Evolutionary conservation across 495 filamentous ascomycete genomes (phyloP).

Genomic region (Glonium stellatum): DNA sequence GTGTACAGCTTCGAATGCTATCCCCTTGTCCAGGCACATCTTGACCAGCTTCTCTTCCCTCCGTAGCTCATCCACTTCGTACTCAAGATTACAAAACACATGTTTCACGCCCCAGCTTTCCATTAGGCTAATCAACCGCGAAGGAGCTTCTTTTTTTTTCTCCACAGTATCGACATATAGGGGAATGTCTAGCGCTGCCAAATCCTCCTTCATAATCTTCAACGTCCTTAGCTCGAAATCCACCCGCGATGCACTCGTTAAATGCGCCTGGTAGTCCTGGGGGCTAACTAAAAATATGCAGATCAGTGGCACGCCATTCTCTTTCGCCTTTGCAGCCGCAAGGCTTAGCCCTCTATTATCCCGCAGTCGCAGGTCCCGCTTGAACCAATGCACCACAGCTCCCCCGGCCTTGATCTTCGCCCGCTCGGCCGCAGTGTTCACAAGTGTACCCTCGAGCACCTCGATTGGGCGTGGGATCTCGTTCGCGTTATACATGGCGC

Average conservation of each 20-base stretch:
- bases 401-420: slow-evolving; percentile 43
- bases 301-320: slow-evolving; percentile 60
- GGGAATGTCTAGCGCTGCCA: slow-evolving; percentile 69
- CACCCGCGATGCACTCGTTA: slow-evolving; percentile 62
- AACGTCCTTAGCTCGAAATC: slow-evolving; percentile 73
- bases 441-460: slow-evolving; percentile 27
- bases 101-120: slow-evolving; percentile 69
- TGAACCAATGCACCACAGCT: slow-evolving; percentile 88
- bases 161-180: slow-evolving; percentile 67
- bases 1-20: slow-evolving; percentile 59
- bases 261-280: slow-evolving; percentile 78
- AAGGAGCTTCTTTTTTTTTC: slow-evolving; percentile 55
- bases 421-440: slow-evolving; percentile 25
- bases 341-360: slow-evolving; percentile 70
- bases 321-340: slow-evolving; percentile 59
- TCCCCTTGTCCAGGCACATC: slow-evolving; percentile 50
- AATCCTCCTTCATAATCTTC: slow-evolving; percentile 54
- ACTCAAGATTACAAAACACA: slow-evolving; percentile 65
- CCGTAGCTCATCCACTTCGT: slow-evolving; percentile 70
- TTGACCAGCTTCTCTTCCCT: slow-evolving; percentile 63
- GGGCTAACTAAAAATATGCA: slow-evolving; percentile 75
- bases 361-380: slow-evolving; percentile 63
- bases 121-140: slow-evolving; percentile 61
- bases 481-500: slow-evolving; percentile 60
- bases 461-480: slow-evolving; percentile 61